Percentiles rank a stretch among this genome's conserved stretches.
Conservation (phyloP, 1,284 basidiomycete genomes). For the Ganoderma sinense region DNA sequence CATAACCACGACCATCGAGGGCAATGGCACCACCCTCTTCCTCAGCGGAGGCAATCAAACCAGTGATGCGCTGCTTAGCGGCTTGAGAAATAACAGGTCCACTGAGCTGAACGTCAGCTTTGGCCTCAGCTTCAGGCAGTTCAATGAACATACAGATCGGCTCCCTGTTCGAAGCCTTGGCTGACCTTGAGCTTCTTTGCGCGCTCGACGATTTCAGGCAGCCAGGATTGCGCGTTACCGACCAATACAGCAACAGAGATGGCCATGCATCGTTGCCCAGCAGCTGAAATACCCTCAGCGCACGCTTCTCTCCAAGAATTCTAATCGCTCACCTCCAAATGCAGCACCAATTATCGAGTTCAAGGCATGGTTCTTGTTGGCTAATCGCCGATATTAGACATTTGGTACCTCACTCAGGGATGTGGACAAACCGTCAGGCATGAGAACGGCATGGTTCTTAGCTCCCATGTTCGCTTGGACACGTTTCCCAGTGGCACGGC, state of each 20-base stretch:
- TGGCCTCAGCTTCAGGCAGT: too few relatives aligned
- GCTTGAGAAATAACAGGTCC: conserved; percentile 94
- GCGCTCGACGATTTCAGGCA: conserved; percentile 88
- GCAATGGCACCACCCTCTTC: conserved; percentile 89
- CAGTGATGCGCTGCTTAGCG: conserved; percentile 83
- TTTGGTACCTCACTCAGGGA: background rate
- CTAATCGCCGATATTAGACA: conserved; percentile 47
- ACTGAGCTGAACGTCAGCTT: conserved; percentile 48
- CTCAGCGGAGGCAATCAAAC: conserved; percentile 83
- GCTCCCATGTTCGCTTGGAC: conserved; percentile 94
- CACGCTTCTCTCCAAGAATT: background rate
- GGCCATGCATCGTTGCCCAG: conserved; percentile 97
- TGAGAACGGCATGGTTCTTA: conserved; percentile 95
- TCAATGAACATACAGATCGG: conserved; percentile 77
- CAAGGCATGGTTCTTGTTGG: conserved; percentile 93
- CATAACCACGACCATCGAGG: conserved; percentile 84
- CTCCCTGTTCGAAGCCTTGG: conserved; percentile 89
- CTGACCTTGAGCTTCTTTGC: conserved; percentile 85
- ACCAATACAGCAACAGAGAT: conserved; percentile 90
- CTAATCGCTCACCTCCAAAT: conserved; percentile 75
- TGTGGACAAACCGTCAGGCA: conserved; percentile 83
- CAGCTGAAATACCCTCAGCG: conserved; percentile 61
- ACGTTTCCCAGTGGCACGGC: conserved; percentile 88
- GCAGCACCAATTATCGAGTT: conserved; percentile 96
- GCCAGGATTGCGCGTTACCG: conserved; percentile 84